Evolutionary conservation across 164 flowering plant genomes (phyloP), one percentile per base, ranked within the genome.

Genomic region (Vitis rotundifolia): DNA sequence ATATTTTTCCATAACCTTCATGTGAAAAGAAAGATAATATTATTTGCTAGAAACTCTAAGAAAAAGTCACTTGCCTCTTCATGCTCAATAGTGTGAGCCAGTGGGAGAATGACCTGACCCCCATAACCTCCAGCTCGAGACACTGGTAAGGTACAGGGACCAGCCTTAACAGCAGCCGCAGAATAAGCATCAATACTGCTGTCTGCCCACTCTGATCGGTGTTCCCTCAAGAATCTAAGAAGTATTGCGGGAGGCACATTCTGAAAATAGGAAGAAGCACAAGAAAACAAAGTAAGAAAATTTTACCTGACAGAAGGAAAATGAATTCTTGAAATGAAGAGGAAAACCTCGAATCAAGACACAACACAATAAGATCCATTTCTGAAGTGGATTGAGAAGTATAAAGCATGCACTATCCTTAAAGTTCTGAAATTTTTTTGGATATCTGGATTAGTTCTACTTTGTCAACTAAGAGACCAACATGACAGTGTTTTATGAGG

Each of bases 201-300:
- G 74, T 89, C 91, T 44, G 93, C 89, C 93, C 93, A 89, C 66
- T 89, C 93, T 10, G 89, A 85, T 57, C 91, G 74, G 69, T 89
- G 93, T 68, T 89, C 93, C 54, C 93, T 73, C 71, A 89, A 62
- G 71, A 89, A 89, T 51, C 91, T 77, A 5, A 87, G 73, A 5
- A 89, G 84, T 49, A 89, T 64, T 57, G 91, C 91, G 19, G 91
- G 93, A 66, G 93, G 88, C 58, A 89, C 93, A 75, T 89, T 80
- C 92, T 88, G 71, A 51, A 70, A 56, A 60, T 44, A 29, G 22
- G 59, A 66, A 50, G 26, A 22, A 22, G 29, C 26, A 61, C 9
- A 49, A 56, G 58, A 48, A n/a, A 31, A 5, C 37, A 61, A 61
- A 13, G 47, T 44, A 28, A 61, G 44, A 61, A 61, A 37, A 37